Percentiles rank a stretch among this genome's conserved stretches.
Evolutionary conservation across 1,284 basidiomycete species (phyloP).

Genomic region (Hemileccinum hortonii): DNA sequence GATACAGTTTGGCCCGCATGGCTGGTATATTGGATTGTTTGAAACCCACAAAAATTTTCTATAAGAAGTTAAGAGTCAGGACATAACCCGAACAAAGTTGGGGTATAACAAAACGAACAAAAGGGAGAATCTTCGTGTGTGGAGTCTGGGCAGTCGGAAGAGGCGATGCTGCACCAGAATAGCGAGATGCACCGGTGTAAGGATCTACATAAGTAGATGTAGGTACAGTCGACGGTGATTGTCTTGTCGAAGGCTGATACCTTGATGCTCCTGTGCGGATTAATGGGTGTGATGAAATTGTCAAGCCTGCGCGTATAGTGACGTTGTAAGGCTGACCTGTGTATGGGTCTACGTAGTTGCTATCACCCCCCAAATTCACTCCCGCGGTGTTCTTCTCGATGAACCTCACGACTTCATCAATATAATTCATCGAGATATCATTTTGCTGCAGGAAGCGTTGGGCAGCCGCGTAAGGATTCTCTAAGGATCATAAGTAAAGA

Average conservation of each 20-base stretch:
- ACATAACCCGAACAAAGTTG: background rate
- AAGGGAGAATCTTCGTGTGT: conserved; percentile 52
- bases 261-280: conserved; percentile 35
- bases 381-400: conserved; percentile 91
- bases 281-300: background rate
- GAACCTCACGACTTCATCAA: conserved; percentile 91
- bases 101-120: conserved; percentile 43
- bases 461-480: conserved; percentile 91
- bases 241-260: conserved; percentile 21
- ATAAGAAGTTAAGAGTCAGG: conserved; percentile 8
- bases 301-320: conserved; percentile 19
- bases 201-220: conserved; percentile 40
- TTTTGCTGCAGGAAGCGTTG: conserved; percentile 86
- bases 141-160: conserved; percentile 23
- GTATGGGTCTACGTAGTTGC: conserved; percentile 84
- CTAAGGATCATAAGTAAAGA: conserved; percentile 41
- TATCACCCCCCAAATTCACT: conserved; percentile 61
- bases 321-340: conserved; percentile 57
- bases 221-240: conserved; percentile 13
- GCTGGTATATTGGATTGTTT: conserved; percentile 87
- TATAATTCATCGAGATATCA: conserved; percentile 79
- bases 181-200: conserved; percentile 41
- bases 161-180: conserved; percentile 31
- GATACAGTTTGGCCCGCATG: conserved; percentile 80
- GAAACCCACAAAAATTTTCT: conserved; percentile 69